Percentiles rank a stretch among this genome's conserved stretches.
Conservation (phyloP, 257 asterid species). For the Coffea eugenioides region DNA sequence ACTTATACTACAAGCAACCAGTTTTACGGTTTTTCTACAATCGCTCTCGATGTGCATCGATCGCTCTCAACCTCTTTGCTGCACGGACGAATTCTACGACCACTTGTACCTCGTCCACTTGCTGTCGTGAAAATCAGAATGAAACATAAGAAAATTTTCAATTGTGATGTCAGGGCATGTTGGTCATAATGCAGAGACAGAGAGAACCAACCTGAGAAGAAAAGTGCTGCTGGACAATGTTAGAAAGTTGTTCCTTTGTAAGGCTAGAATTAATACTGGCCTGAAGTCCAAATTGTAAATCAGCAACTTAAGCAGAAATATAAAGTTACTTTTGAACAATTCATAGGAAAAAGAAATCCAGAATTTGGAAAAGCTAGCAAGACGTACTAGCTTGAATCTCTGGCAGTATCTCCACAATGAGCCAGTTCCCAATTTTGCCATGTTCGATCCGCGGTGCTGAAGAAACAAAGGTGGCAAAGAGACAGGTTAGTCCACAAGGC, state of each 20-base stretch:
- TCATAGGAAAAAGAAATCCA: constrained; percentile 1
- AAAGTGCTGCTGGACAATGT: constrained; percentile 68
- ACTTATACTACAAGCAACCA: constrained; percentile 35
- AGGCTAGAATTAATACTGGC: constrained; percentile 55
- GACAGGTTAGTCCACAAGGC: not conserved
- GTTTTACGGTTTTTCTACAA: constrained; percentile 17
- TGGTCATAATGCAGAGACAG: not conserved
- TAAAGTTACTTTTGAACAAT: not conserved
- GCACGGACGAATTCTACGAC: constrained; percentile 67
- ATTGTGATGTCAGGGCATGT: not conserved
- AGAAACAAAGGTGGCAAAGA: not conserved
- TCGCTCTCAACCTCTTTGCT: constrained; percentile 55
- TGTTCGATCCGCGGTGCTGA: constrained; percentile 48
- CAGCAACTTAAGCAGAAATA: not conserved
- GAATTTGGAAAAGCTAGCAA: not conserved
- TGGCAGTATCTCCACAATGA: constrained; percentile 85
- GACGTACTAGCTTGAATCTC: constrained; percentile 68
- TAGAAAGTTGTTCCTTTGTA: constrained; percentile 65
- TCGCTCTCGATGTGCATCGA: constrained; percentile 39
- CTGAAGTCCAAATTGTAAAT: constrained; percentile 34
- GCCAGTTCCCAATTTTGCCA: constrained; percentile 74
- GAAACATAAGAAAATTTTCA: constrained; percentile 9
- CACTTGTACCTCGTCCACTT: constrained; percentile 77
- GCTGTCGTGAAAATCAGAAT: constrained; percentile 39
- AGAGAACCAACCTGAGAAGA: constrained; percentile 54